phyloP scores from a whole-genome alignment of 2,329 filamentous ascomycete species.

The Ceratocystis destructans region DNA sequence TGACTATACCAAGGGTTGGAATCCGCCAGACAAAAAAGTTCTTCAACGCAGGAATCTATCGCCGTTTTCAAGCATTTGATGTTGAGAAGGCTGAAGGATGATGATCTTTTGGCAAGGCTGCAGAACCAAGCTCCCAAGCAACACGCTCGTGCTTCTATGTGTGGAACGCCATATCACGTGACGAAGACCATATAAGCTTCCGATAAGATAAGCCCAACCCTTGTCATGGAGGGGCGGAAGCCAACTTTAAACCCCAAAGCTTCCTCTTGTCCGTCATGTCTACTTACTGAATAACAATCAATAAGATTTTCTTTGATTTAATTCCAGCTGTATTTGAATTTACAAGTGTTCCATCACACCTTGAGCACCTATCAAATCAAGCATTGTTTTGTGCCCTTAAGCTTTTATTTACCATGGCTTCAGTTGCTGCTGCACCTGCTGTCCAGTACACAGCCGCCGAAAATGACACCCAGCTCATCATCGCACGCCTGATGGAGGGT shows the following conservation, averaged over 20 bases:
- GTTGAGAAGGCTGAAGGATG: conserved; percentile 15
- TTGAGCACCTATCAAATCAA: no score
- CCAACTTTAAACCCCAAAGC: conserved; percentile 1
- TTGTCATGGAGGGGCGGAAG: conserved; percentile 2
- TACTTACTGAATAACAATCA: not conserved
- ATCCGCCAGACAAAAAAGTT: not conserved
- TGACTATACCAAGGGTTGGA: no score
- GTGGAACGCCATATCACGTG: conserved; percentile 16
- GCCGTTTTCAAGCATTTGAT: not conserved
- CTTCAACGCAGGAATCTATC: not conserved
- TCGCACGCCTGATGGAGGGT: conserved; percentile 82
- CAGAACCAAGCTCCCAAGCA: not conserved
- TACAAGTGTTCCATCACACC: no score
- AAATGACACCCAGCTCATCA: conserved; percentile 60
- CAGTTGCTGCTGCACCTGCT: conserved; percentile 1
- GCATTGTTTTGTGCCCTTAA: not conserved
- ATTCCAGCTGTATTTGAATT: not conserved
- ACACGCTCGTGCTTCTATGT: not conserved
- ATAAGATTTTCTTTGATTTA: not conserved
- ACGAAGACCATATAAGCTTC: not conserved
- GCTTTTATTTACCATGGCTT: conserved; percentile 11
- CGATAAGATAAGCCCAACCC: conserved; percentile 18
- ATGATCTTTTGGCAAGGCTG: conserved; percentile 3
- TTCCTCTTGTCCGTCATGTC: not conserved
- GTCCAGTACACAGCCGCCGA: conserved; percentile 25